Base-by-base conservation (phyloP, 202 grass and related monocot species). In the Digitaria exilis region DNA sequence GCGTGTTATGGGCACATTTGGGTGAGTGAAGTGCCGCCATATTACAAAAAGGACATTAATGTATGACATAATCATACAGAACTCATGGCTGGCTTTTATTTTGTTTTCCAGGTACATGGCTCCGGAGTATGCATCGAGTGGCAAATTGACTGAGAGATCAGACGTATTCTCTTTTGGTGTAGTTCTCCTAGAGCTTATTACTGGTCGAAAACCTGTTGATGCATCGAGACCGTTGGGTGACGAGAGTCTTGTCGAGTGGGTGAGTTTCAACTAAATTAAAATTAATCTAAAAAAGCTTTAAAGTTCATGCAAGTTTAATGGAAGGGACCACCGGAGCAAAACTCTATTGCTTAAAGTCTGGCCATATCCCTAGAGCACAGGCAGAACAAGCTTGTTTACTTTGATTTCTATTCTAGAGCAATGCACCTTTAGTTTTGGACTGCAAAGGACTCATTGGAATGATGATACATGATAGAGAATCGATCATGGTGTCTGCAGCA, bases 201-300 rank as follows among this genome's bases (percentile, higher is more conserved):
- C 95, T 49, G 95, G 95, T 41, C 84, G 73, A 75, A 95, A 78
- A 68, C 92, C 95, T 73, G 95, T 98, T 70, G 95, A 98, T 79
- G 29, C 85, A 58, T 93, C 84, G 3, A 86, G 80, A 64, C 92
- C 92, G 24, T 26, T 85, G 63, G 95, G 95, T 9, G 87, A 95
- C 45, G 95, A 93, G 86, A 98, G 95, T 80, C 95, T 98, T 73
- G 95, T 93, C 19, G 95, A 93, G 81, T 98, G 95, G 95, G 95
- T 98, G 76, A 91, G 90, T 54, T 56, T 43, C 61, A n/a, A n/a
- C n/a, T n/a, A n/a, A n/a, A n/a, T n/a, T n/a, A n/a, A n/a, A n/a
- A n/a, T n/a, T n/a, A n/a, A n/a, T n/a, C n/a, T n/a, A n/a, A n/a
- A n/a, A n/a, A n/a, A n/a, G n/a, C n/a, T n/a, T n/a, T n/a, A n/a